These are phyloP conservation scores for Solanum corneliomulleri DNA, from an alignment of 257 asterid genomes.

Conservation along the genomic window DNA sequence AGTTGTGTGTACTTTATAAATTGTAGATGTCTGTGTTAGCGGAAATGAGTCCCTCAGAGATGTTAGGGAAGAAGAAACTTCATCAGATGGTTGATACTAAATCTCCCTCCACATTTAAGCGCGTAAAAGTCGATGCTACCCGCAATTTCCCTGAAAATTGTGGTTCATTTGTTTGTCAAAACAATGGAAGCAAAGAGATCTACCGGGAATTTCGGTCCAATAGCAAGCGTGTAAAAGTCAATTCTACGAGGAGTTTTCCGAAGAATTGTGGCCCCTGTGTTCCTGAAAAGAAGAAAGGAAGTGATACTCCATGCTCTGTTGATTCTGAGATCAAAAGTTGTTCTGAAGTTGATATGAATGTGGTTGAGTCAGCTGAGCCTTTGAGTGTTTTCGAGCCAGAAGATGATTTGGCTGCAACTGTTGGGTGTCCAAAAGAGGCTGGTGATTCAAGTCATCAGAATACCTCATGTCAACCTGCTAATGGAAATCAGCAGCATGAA, in stretches of 20 bases:
- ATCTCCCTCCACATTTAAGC: neutral
- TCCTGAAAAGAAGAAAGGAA: neutral
- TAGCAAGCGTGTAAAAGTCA: neutral
- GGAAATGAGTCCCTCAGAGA: neutral
- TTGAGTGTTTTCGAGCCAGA: slow-evolving; percentile 1
- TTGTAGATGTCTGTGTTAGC: neutral
- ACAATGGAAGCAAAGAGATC: neutral
- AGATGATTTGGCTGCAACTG: neutral
- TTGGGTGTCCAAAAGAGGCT: neutral
- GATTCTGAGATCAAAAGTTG: neutral
- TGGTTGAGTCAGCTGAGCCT: slow-evolving; percentile 6
- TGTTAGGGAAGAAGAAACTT: neutral
- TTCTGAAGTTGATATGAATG: neutral
- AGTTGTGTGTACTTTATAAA: neutral
- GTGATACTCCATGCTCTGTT: neutral
- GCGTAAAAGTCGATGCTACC: neutral
- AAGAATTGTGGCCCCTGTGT: no score
- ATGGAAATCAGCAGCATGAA: neutral
- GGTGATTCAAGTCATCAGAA: neutral
- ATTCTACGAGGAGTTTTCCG: neutral
- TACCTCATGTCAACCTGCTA: neutral
- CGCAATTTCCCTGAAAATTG: neutral
- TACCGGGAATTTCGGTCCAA: neutral
- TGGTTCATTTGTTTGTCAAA: neutral
- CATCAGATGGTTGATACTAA: neutral